Base-by-base conservation (phyloP, 2,329 filamentous ascomycete species). In the Fusarium sp. region DNA sequence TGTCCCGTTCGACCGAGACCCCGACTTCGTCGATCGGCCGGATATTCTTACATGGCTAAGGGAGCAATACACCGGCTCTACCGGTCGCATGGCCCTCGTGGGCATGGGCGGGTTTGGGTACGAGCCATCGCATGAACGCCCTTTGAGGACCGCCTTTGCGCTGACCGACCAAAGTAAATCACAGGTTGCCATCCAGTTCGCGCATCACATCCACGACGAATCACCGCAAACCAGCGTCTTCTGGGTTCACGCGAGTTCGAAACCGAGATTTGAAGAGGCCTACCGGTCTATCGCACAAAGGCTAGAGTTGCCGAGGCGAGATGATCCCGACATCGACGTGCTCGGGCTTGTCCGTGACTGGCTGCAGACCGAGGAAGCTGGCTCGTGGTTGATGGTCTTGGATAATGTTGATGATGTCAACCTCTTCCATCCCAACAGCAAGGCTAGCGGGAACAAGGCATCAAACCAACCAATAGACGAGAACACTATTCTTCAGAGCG, bases 201-300 rank as follows among this genome's bases (percentile, higher is more conserved):
- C 78, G 1, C 79, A 85, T 66, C 73, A 69, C 56, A 68, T 76
- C n/a, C 74, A 71, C 67, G 70, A 79, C 0, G 62, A 61, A 27
- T 79, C 71, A 25, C 76, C 78, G 0, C 35, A 77, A n/a, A 81
- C 75, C 18, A 82, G 75, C 75, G 73, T 84, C 35, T 84, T 84
- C 65, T 86, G 80, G 83, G 73, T 84, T 7, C 75, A 84, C 67
- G 80, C 81, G 10, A 82, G 79, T 64, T 83, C 80, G 27, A 73
- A 71, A 1, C 71, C 76, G 23, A 78, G 82, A 16, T 82, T 84
- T 45, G 76, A 84, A 70, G 77, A 83, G 60, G 77, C 78, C 50
- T 83, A 79, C 68, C 77, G 76, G 52, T 78, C 82, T n/a, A 81
- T 85, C 68, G 80, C 81, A 30, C 70, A 81, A 35, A 67, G 32